Percentiles rank a stretch among this genome's conserved stretches.
phyloP scores from a whole-genome alignment of 768 basidiomycete genomes.

The Chalciporus sphaerocephalus region DNA sequence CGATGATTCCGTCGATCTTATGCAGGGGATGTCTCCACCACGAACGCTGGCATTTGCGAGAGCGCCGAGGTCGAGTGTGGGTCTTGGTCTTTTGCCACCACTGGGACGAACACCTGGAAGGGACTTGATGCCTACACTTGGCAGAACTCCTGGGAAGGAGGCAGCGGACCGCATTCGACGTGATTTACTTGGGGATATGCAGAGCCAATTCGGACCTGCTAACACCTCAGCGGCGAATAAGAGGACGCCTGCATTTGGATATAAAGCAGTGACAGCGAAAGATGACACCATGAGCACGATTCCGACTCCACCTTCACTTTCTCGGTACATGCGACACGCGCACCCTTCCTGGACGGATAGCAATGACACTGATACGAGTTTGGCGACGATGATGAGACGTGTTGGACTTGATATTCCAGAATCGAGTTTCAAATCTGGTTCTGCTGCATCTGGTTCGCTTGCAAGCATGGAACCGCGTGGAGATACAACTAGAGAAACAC shows the following conservation, averaged over 20 bases:
- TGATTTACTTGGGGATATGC: conserved; percentile 56
- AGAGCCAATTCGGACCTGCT: conserved; percentile 31
- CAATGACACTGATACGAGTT: conserved; percentile 49
- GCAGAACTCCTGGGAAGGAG: conserved; percentile 66
- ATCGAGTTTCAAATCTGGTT: conserved; percentile 21
- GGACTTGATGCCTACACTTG: conserved; percentile 41
- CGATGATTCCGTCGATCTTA: conserved; percentile 38
- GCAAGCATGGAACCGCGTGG: conserved; percentile 8
- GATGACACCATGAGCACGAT: conserved; percentile 69
- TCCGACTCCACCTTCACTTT: conserved; percentile 66
- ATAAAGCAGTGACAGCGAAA: conserved; percentile 13
- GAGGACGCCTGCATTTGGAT: conserved; percentile 29
- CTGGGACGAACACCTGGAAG: conserved; percentile 65
- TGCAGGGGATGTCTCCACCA: conserved; percentile 48
- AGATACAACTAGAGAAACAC: background rate
- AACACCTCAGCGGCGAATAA: conserved; percentile 14
- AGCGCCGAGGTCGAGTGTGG: conserved; percentile 33
- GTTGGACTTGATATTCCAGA: conserved; percentile 47
- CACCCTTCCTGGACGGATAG: conserved; percentile 38
- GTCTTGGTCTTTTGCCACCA: conserved; percentile 32
- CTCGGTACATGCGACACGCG: conserved; percentile 53
- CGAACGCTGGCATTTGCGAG: conserved; percentile 51
- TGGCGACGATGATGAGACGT: conserved; percentile 68
- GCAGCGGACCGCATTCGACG: conserved; percentile 66
- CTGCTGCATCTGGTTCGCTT: conserved; percentile 12